Conservation (phyloP, 2,329 filamentous ascomycete genomes). For the Phaeophleospora eucalypticola region DNA sequence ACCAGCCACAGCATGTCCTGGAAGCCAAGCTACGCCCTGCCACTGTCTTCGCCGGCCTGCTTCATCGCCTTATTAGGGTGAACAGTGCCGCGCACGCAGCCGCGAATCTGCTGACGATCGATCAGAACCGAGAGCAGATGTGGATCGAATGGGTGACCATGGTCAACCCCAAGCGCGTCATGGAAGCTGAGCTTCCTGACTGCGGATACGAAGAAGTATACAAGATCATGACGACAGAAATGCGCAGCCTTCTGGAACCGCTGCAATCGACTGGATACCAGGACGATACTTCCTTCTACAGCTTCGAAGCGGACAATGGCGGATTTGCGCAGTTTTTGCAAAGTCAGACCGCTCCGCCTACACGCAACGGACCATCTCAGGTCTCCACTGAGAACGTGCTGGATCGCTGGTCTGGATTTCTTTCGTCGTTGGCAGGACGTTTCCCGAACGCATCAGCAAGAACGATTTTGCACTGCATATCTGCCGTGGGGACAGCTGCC, state of each 20-base stretch:
- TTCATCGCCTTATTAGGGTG: slow-evolving; percentile 83
- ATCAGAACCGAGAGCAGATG: slow-evolving; percentile 90
- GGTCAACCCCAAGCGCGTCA: slow-evolving; percentile 54
- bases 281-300: slow-evolving; percentile 38
- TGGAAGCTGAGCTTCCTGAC: slow-evolving; percentile 54
- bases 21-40: slow-evolving; percentile 84
- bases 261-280: slow-evolving; percentile 44
- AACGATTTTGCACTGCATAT: slow-evolving; percentile 72
- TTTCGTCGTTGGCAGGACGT: slow-evolving; percentile 62
- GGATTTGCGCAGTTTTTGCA: slow-evolving; percentile 41
- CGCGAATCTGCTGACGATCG: slow-evolving; percentile 84
- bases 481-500: slow-evolving; percentile 69
- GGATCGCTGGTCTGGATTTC: slow-evolving; percentile 72
- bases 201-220: slow-evolving; percentile 55
- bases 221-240: slow-evolving; percentile 55
- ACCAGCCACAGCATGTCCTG: slow-evolving; percentile 79
- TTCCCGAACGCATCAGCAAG: slow-evolving; percentile 71
- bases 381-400: slow-evolving; percentile 59
- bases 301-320: slow-evolving; percentile 40
- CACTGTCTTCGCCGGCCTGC: slow-evolving; percentile 77
- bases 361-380: slow-evolving; percentile 31
- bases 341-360: slow-evolving; percentile 25
- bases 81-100: slow-evolving; percentile 92
- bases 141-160: slow-evolving; percentile 79
- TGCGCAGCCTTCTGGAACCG: slow-evolving; percentile 67